Evolutionary conservation across 768 basidiomycete species (phyloP), one percentile per base, ranked within the genome.

Genomic region (Calocybe indica): DNA sequence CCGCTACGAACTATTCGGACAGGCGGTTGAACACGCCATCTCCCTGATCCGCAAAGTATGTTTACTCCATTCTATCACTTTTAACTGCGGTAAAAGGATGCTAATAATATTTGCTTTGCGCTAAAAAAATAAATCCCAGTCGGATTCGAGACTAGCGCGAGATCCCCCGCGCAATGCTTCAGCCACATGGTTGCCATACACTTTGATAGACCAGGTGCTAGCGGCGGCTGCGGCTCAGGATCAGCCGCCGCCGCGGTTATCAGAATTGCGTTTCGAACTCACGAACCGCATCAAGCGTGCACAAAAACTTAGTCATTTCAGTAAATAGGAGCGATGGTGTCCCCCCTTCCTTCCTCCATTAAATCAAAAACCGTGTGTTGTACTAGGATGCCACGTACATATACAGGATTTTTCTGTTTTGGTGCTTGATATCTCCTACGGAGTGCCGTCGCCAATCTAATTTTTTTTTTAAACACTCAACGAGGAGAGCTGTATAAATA

Each of bases 191-290:
- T 69, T 92, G 35, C 91, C 91, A 10, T 92, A 92, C 58, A 79
- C 81, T 42, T 73, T 92, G 46, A 78, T 93, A 52, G 91, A 93
- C 63, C 85, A 90, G 63, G 84, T 92, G 33, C 72, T 92, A 29
- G 72, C 73, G 15, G 82, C 83, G 10, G 79, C 83, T 7, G 74
- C 76, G 49, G 65, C 74, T 6, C 74, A 78, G 55, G 70, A 73
- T 33, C 71, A 73, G 34, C 60, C 79, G 43, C 75, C 79, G 14
- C 48, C 73, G 9, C 71, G 70, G 37, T 69, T 82, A 40, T 62
- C 70, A 31, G 73, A 76, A 51, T 64, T 91, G 49, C 76, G 79
- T 50, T 69, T 68, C 36, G 80, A 85, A 49, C 67, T 89, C 46
- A 74, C 73, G 42, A 80, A 74, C 52, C 79, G 83, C 36, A 68